Evolutionary conservation across 2,329 filamentous ascomycete genomes (phyloP).

Genomic region (Mollisiaceae sp.): DNA sequence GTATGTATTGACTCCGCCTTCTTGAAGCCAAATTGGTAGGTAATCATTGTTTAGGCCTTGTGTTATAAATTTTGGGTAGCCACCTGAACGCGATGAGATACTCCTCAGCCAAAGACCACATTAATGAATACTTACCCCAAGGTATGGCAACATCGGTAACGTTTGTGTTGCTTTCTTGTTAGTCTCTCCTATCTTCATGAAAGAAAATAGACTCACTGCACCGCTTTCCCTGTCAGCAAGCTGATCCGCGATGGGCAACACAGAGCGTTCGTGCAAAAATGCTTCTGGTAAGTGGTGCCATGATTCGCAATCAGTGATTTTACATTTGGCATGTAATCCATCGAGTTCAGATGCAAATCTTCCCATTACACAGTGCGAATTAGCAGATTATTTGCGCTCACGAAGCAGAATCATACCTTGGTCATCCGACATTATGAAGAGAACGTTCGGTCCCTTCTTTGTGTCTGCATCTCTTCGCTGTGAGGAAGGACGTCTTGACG

Average conservation of each 20-base stretch:
- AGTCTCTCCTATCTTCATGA: conserved; percentile 59
- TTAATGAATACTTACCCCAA: conserved; percentile 48
- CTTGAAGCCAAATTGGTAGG: conserved; percentile 70
- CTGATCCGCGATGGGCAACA: conserved; percentile 61
- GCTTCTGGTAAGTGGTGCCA: conserved; percentile 59
- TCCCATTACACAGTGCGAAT: conserved; percentile 37
- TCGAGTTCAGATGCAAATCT: conserved; percentile 61
- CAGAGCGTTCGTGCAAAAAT: conserved; percentile 63
- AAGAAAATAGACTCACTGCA: neutral
- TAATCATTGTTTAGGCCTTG: conserved; percentile 70
- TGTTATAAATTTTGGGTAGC: conserved; percentile 68
- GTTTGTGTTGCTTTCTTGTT: conserved; percentile 62
- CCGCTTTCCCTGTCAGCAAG: neutral
- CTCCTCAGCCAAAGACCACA: neutral
- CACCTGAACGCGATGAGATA: conserved; percentile 43
- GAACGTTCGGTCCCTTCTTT: neutral
- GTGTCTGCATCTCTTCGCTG: neutral
- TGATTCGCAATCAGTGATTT: conserved; percentile 57
- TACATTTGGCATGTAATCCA: conserved; percentile 60
- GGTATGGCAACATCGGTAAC: conserved; percentile 54
- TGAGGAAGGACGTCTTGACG: too few species aligned
- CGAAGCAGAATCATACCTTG: neutral
- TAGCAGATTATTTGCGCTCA: too few species aligned
- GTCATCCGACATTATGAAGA: neutral
- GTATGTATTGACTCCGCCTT: conserved; percentile 71